phyloP scores from a whole-genome alignment of 805 yeast genomes.

The Candida nonsorbophila region DNA sequence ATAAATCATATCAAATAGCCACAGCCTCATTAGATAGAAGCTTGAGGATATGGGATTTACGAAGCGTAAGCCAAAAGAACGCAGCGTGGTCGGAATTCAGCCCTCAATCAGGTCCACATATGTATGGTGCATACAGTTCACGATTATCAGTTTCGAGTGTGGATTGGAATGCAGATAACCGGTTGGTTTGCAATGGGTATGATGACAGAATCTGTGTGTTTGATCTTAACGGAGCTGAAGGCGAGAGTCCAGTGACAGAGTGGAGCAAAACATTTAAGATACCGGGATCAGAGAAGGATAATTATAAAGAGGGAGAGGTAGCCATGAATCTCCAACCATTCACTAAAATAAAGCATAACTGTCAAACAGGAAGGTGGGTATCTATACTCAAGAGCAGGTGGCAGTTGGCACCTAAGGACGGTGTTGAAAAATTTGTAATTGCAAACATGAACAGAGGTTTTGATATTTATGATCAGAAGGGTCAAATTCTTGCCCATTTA shows the following conservation, averaged over 20 bases:
- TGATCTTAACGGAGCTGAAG: conserved; percentile 36
- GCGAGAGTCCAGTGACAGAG: conserved; percentile 16
- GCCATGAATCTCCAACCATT: conserved; percentile 51
- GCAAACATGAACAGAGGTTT: conserved; percentile 89
- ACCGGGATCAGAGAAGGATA: conserved; percentile 6
- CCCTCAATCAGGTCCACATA: conserved; percentile 42
- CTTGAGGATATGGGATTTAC: conserved; percentile 79
- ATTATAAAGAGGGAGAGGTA: conserved; percentile 11
- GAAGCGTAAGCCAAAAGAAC: conserved; percentile 43
- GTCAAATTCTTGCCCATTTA: conserved; percentile 74
- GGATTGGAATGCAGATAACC: conserved; percentile 68
- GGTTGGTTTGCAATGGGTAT: conserved; percentile 87
- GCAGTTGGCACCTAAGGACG: conserved; percentile 70
- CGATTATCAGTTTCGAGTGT: conserved; percentile 79
- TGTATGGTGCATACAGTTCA: conserved; percentile 60
- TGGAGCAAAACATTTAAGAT: conserved; percentile 12
- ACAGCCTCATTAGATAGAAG: conserved; percentile 89
- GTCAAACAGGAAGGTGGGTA: conserved; percentile 97
- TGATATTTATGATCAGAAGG: conserved; percentile 75
- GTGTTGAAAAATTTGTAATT: conserved; percentile 77
- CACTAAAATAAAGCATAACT: conserved; percentile 73
- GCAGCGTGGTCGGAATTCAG: conserved; percentile 53
- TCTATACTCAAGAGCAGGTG: conserved; percentile 84
- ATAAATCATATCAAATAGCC: conserved; percentile 58
- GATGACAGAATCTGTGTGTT: conserved; percentile 80